These are phyloP conservation scores for Cryphonectria carpinicola DNA, from an alignment of 2,329 filamentous ascomycete genomes.

Conservation along the genomic window DNA sequence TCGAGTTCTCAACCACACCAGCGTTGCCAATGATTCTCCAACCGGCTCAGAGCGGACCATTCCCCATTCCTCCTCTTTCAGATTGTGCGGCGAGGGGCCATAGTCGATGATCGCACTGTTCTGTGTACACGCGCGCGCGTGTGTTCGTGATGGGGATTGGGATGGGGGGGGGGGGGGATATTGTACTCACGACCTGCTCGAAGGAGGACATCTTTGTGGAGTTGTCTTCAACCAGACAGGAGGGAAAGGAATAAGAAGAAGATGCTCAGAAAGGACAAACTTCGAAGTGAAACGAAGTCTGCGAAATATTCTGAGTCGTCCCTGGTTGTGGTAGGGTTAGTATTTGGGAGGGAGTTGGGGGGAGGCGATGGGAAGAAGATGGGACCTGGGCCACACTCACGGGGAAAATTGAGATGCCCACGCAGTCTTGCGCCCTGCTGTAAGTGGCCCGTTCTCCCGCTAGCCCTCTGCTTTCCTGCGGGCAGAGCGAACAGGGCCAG, in stretches of 20 bases:
- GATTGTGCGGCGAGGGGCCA: constrained; percentile 1
- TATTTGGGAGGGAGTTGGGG: constrained; percentile 27
- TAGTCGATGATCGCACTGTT: background rate
- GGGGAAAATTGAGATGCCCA: constrained; percentile 24
- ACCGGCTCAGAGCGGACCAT: background rate
- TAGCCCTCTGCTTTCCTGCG: background rate
- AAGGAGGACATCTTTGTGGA: constrained; percentile 43
- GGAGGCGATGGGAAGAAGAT: constrained; percentile 17
- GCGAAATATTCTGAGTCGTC: constrained; percentile 28
- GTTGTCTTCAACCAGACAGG: constrained; percentile 33
- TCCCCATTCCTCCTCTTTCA: background rate
- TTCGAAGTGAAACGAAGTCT: constrained; percentile 24
- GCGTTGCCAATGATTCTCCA: background rate
- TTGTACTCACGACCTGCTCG: constrained; percentile 69
- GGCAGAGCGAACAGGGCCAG: constrained; percentile 3
- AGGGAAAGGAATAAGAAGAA: constrained; percentile 31
- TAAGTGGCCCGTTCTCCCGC: constrained; percentile 5
- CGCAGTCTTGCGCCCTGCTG: constrained; percentile 12
- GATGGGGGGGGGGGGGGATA: constrained; percentile 25
- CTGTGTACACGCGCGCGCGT: background rate
- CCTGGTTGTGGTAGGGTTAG: constrained; percentile 26
- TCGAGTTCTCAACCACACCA: background rate
- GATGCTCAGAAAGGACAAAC: constrained; percentile 33
- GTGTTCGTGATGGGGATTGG: background rate
- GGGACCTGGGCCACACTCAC: constrained; percentile 7